phyloP scores from a whole-genome alignment of 106 monocot genomes.

The Ottelia alismoides region DNA sequence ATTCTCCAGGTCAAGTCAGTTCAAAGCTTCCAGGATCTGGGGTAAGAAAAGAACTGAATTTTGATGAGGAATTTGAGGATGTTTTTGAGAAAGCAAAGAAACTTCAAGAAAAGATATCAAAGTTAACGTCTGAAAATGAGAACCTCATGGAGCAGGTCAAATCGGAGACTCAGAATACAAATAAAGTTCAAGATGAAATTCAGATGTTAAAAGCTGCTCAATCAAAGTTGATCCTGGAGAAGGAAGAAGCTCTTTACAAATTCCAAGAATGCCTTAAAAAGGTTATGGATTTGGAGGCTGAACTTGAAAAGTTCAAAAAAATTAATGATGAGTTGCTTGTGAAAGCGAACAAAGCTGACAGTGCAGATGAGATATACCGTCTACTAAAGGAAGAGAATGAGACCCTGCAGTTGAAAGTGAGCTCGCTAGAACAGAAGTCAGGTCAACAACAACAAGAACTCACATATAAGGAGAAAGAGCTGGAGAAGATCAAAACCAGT shows the following conservation, averaged over 20 bases:
- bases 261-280: slow-evolving; percentile 33
- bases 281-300: slow-evolving; percentile 37
- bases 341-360: slow-evolving; percentile 10
- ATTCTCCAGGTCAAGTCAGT: not conserved
- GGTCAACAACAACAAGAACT: slow-evolving; percentile 24
- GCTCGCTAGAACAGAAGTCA: slow-evolving; percentile 11
- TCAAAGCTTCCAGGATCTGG: slow-evolving; percentile 5
- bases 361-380: slow-evolving; percentile 13
- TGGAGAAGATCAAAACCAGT: slow-evolving; percentile 18
- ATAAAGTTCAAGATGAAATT: slow-evolving; percentile 20
- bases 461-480: slow-evolving; percentile 13
- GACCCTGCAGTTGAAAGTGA: slow-evolving; percentile 11
- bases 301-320: slow-evolving; percentile 41
- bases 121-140: slow-evolving; percentile 33
- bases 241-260: slow-evolving; percentile 39
- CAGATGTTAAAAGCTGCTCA: slow-evolving; percentile 24
- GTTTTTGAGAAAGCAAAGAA: not conserved
- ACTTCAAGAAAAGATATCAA: slow-evolving; percentile 22
- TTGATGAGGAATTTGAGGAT: slow-evolving; percentile 11
- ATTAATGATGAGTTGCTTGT: slow-evolving; percentile 43
- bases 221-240: slow-evolving; percentile 37
- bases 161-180: slow-evolving; percentile 10
- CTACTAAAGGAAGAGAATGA: slow-evolving; percentile 32
- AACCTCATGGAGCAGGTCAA: slow-evolving; percentile 29
- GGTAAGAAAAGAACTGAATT: slow-evolving; percentile 18